A percentile compares a stretch with the other conserved stretches of the same genome.
Conservation (phyloP, 371 early-diverging fungal genomes). For the Batkoa obscura region DNA sequence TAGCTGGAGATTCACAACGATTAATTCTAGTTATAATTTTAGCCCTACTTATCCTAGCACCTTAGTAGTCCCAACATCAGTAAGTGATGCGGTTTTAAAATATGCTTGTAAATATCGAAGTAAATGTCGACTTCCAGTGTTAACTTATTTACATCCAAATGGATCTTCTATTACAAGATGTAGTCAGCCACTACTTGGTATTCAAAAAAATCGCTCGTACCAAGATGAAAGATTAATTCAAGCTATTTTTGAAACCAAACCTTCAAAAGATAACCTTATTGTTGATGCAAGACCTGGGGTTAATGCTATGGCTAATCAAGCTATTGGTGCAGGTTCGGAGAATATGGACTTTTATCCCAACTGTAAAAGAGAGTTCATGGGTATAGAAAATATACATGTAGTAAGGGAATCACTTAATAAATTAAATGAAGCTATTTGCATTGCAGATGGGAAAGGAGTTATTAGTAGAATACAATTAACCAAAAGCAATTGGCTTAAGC, state of each 20-base stretch:
- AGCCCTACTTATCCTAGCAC: conserved; percentile 76
- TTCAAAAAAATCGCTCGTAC: conserved; percentile 78
- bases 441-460: conserved; percentile 15
- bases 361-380: conserved; percentile 66
- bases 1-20: conserved; percentile 55
- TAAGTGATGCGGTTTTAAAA: conserved; percentile 73
- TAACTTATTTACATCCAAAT: conserved; percentile 71
- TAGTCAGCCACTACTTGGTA: conserved; percentile 87
- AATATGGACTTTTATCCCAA: conserved; percentile 79
- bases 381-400: conserved; percentile 95
- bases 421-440: conserved; percentile 50
- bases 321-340: conserved; percentile 88
- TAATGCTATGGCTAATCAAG: conserved; percentile 84
- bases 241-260: conserved; percentile 49
- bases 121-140: conserved; percentile 73
- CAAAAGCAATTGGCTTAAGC: conserved; percentile 72
- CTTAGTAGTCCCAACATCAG: conserved; percentile 67
- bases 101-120: conserved; percentile 84
- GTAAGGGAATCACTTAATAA: conserved; percentile 76
- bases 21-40: conserved; percentile 63
- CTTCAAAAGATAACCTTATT: conserved; percentile 47
- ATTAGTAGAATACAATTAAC: conserved; percentile 30
- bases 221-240: conserved; percentile 95
- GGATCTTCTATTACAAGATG: conserved; percentile 80
- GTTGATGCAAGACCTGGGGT: conserved; percentile 88